Evolutionary conservation across 2,329 filamentous ascomycete genomes (phyloP).

Genomic region (Fusarium luffae): DNA sequence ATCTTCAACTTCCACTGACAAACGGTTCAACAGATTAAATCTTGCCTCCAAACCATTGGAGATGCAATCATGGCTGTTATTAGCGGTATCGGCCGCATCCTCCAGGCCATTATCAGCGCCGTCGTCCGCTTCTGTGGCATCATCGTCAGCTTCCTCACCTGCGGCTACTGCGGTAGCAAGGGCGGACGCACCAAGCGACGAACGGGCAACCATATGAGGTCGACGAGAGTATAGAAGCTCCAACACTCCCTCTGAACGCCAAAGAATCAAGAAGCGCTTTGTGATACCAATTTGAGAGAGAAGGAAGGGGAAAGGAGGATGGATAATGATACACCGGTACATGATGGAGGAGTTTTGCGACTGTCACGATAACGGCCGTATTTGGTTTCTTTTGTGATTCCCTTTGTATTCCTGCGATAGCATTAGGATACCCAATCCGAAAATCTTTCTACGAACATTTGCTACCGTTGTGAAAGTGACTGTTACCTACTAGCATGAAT

Average conservation of each 20-base stretch:
- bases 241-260: background rate
- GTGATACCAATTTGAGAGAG: slow-evolving; percentile 23
- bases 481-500: too few relatives aligned
- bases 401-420: slow-evolving; percentile 25
- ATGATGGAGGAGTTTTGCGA: slow-evolving; percentile 16
- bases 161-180: slow-evolving; percentile 55
- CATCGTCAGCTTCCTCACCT: slow-evolving; percentile 73
- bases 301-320: background rate
- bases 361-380: slow-evolving; percentile 22
- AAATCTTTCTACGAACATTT: slow-evolving; percentile 2
- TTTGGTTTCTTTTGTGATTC: slow-evolving; percentile 27
- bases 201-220: slow-evolving; percentile 26
- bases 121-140: slow-evolving; percentile 73
- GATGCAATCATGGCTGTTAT: slow-evolving; percentile 75
- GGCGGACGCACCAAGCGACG: slow-evolving; percentile 27
- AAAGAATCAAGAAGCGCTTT: background rate
- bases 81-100: slow-evolving; percentile 71
- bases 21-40: slow-evolving; percentile 60
- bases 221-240: slow-evolving; percentile 29
- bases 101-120: slow-evolving; percentile 74
- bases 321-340: background rate
- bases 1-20: slow-evolving; percentile 27
- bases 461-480: background rate
- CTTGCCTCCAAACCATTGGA: slow-evolving; percentile 72
- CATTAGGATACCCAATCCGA: slow-evolving; percentile 47